Percentiles rank a stretch among this genome's conserved stretches.
Evolutionary conservation across 1,284 basidiomycete species (phyloP).

Genomic region (Naganishia albida): DNA sequence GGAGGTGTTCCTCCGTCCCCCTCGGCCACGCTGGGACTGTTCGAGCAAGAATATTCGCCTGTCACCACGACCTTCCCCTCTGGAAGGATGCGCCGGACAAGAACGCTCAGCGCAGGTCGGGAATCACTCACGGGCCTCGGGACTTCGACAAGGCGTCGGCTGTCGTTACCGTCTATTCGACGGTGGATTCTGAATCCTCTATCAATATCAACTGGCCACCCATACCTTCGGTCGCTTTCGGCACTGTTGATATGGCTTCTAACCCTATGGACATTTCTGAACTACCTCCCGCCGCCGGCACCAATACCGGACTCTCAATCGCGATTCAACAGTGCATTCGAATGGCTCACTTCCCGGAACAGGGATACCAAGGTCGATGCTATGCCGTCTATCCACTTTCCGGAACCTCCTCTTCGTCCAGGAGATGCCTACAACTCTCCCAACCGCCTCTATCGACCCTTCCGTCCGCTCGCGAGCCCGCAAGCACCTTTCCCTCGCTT

Average conservation of each 20-base stretch:
- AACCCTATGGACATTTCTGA: conserved; percentile 18
- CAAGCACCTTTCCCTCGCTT: conserved; percentile 43
- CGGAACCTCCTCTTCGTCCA: conserved; percentile 19
- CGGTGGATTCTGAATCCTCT: conserved; percentile 27
- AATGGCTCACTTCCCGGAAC: conserved; percentile 6
- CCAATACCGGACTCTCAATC: background rate
- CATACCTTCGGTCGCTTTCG: conserved; percentile 14
- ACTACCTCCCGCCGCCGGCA: conserved; percentile 10
- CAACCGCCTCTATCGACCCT: conserved; percentile 41
- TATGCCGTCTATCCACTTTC: conserved; percentile 6
- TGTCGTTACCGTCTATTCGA: background rate
- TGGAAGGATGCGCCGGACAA: background rate
- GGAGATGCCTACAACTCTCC: conserved; percentile 33
- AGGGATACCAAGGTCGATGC: background rate
- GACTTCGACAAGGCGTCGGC: background rate
- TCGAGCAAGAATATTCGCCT: conserved; percentile 15
- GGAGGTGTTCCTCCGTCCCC: conserved; percentile 3
- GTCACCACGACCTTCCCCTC: conserved; percentile 10
- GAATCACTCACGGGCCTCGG: background rate
- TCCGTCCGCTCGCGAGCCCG: conserved; percentile 40
- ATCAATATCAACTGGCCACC: conserved; percentile 13
- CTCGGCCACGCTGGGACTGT: conserved; percentile 5
- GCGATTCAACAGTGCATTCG: background rate
- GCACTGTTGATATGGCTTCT: conserved; percentile 26
- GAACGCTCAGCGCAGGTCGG: conserved; percentile 1